Conservation (phyloP, 306 rosid genomes). For the Biancaea sappan region DNA sequence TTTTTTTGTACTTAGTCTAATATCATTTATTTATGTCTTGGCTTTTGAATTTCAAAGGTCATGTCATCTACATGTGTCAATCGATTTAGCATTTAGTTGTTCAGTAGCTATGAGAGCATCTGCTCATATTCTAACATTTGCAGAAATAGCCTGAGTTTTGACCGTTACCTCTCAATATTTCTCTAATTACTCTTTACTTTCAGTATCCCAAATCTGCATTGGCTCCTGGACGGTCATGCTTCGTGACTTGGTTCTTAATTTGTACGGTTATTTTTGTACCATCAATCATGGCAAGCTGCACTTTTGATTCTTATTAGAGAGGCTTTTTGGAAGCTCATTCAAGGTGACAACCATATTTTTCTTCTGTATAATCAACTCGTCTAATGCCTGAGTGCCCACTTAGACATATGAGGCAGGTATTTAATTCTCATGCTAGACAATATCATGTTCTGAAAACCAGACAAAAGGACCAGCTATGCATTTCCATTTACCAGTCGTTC, state of each 20-base stretch:
- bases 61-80: not conserved
- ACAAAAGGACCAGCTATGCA: not conserved
- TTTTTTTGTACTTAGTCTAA: not conserved
- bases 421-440: not conserved
- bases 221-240: conserved; percentile 10
- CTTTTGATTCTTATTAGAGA: conserved; percentile 22
- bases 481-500: not conserved
- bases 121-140: not conserved
- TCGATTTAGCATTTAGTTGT: conserved; percentile 19
- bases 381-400: not conserved
- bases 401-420: conserved; percentile 24
- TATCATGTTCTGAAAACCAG: not conserved
- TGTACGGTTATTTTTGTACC: conserved; percentile 10
- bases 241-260: conserved; percentile 1
- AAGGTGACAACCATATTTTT: not conserved
- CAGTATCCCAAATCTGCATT: conserved; percentile 23
- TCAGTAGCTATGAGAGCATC: not conserved
- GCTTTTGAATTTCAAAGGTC: conserved; percentile 7
- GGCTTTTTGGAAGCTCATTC: conserved; percentile 7
- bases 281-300: not conserved
- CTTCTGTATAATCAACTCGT: not conserved
- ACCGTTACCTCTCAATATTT: not conserved
- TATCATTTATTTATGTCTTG: not conserved
- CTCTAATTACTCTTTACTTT: not conserved
- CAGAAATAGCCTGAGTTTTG: conserved; percentile 9